Base-by-base conservation (phyloP, 2,329 filamentous ascomycete species). In the Furcasterigmium sp. region DNA sequence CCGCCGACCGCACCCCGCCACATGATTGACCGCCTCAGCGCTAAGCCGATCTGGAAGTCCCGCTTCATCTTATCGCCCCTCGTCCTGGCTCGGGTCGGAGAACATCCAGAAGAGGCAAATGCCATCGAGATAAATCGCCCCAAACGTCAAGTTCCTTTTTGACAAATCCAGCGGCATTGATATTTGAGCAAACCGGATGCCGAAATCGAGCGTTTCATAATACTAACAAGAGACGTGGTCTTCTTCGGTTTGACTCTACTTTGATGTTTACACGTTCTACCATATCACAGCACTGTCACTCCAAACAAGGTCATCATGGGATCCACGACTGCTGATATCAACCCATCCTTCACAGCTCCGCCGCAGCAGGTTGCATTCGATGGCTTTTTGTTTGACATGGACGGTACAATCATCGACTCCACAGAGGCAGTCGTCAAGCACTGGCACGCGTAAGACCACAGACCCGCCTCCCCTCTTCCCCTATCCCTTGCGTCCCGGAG, bases 381-480 rank as follows among this genome's bases (percentile, higher is more conserved):
- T 37, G 77, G 75, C 14, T 73, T 80, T 49, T 70, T 87, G 6
- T 84, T 87, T 55, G 85, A 89, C 59, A 87, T 88, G 82, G 85
- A 90, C 59, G 87, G 86, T 30, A 91, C 87, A 15, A 85, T 91
- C 51, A 89, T 91, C 56, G 87, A 91, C 61, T 89, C 84, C 14
- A 91, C 87, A 2, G 70, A 75, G 17, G 87, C 87, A 8, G 83
- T 93, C 32, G 74, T 81, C 41, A 88, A 88, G 65, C 82, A 90
- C 60, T 93, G 87, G 87, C 69, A 83, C 44, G 72, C 71, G 82
- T 84, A 63, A 63, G 73, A 58, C 28, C n/a, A n/a, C n/a, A n/a
- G 8, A 28, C 23, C 25, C 23, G 21, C 14, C 19, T 37, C 18
- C 19, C 35, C 5, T 37, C 3, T n/a, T 14, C 28, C 19, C 26